Evolutionary conservation across 805 yeast genomes (phyloP), one percentile per base, ranked within the genome.

Genomic region (Saccharomyces paradoxus): DNA sequence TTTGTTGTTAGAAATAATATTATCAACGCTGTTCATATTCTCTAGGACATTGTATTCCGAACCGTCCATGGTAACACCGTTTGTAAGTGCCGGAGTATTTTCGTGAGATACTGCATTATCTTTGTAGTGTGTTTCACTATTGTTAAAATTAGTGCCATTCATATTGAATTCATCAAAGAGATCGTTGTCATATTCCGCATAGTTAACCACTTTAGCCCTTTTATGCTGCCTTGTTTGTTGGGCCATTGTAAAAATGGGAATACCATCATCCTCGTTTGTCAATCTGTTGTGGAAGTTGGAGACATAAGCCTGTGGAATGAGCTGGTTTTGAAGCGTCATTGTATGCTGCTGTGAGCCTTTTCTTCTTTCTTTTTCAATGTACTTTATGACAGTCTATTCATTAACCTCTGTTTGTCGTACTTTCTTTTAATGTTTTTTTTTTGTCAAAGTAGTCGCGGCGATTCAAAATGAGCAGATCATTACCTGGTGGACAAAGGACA

Each of bases 171-270:
- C 81, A 53, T 73, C 73, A 49, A 74, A 81, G 54, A 79, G 78
- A 58, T 83, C 83, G 50, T 80, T 82, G 58, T 88, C 96, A 56
- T 82, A 77, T 66, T 89, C 97, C 0, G 96, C 94, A 65, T 90
- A 90, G 66, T 87, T 88, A 51, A 88, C 81, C 50, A 83, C 85
- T 48, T 81, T 74, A 10, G 88, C 83, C 61, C 96, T 76, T 67
- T 89, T 89, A 32, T 89, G 84, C 30, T 85, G 79, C 59, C 97
- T 79, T 2, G 90, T 81, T 1, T 89, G 87, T 26, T 86, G 84
- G 1, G 89, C 86, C 2, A 89, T 80, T 41, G 86, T 77, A 60
- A 84, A 81, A 31, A 91, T 71, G 1, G 95, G 82, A 32, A 89
- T 87, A 9, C 22, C 22, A 37, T 37, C 44, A 55, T 84, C 82